Conservation (phyloP, 805 yeast species). For the Kazachstania viticola region DNA sequence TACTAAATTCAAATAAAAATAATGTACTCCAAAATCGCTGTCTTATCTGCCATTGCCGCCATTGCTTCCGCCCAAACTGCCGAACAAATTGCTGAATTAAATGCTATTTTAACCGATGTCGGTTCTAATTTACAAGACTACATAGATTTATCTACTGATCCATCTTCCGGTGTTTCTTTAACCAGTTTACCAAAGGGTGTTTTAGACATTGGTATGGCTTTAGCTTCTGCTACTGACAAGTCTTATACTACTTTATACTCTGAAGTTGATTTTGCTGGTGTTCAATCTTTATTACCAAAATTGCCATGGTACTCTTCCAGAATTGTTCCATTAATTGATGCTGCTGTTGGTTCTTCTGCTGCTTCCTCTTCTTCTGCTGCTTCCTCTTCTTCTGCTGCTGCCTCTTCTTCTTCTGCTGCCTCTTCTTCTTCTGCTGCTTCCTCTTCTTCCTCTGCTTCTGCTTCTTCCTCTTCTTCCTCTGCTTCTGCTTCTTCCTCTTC, state of each 20-base stretch:
- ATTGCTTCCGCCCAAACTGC: too few species aligned
- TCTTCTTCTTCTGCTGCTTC: too few species aligned
- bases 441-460: too few species aligned
- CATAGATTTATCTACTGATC: constrained; percentile 7
- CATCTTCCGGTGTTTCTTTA: constrained; percentile 8
- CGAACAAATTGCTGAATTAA: too few species aligned
- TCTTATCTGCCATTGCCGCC: constrained; percentile 12
- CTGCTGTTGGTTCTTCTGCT: background rate
- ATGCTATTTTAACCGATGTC: constrained; percentile 16
- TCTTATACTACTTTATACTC: too few species aligned
- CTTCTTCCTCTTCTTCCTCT: too few species aligned
- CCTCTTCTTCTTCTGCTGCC: too few species aligned
- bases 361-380: constrained; percentile 1
- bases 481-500: too few species aligned
- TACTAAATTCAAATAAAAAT: too few species aligned
- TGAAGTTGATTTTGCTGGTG: constrained; percentile 16
- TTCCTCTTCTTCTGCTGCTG: too few species aligned
- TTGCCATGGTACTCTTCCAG: constrained; percentile 28
- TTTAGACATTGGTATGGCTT: constrained; percentile 13
- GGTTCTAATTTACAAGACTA: constrained; percentile 9
- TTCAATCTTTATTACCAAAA: constrained; percentile 17
- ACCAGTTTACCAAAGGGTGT: constrained; percentile 13
- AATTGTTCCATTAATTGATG: constrained; percentile 9
- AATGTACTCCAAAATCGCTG: constrained; percentile 11
- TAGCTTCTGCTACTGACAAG: constrained; percentile 25